Conservation (phyloP, 306 rosid genomes). For the Luffa acutangula region DNA sequence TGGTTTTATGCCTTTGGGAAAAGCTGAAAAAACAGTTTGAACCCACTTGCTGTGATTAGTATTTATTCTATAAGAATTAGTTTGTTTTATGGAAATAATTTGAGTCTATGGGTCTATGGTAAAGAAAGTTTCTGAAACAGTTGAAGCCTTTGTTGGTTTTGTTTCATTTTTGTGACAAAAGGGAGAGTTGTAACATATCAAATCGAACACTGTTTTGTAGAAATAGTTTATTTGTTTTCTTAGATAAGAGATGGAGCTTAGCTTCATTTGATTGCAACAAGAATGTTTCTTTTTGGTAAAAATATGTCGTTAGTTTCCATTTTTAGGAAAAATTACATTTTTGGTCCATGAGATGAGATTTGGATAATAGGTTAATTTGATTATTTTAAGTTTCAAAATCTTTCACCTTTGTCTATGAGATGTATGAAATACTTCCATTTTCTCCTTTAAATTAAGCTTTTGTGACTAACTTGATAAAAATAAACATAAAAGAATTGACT, state of each 20-base stretch:
- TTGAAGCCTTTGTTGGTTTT: not conserved
- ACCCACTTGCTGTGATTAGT: slow-evolving; percentile 65
- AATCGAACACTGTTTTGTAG: not conserved
- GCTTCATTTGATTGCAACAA: no score
- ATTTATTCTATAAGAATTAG: not conserved
- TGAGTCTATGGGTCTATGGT: not conserved
- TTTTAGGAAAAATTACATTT: no score
- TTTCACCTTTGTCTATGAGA: no score
- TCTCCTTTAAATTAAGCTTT: no score
- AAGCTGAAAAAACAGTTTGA: slow-evolving; percentile 56
- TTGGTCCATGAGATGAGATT: no score
- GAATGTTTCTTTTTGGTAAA: no score
- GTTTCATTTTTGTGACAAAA: not conserved
- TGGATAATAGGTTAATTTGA: no score
- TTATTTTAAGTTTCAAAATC: no score
- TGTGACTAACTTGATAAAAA: no score
- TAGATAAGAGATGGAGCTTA: no score
- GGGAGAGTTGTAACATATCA: not conserved
- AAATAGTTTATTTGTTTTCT: not conserved
- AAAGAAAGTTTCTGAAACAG: not conserved
- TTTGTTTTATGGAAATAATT: not conserved
- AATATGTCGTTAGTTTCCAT: not conserved
- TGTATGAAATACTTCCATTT: no score
- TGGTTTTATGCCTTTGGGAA: slow-evolving; percentile 89
- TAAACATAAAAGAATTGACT: no score